Conservation (phyloP, 176 grass and related monocot genomes). For the Triticum aestivum region DNA sequence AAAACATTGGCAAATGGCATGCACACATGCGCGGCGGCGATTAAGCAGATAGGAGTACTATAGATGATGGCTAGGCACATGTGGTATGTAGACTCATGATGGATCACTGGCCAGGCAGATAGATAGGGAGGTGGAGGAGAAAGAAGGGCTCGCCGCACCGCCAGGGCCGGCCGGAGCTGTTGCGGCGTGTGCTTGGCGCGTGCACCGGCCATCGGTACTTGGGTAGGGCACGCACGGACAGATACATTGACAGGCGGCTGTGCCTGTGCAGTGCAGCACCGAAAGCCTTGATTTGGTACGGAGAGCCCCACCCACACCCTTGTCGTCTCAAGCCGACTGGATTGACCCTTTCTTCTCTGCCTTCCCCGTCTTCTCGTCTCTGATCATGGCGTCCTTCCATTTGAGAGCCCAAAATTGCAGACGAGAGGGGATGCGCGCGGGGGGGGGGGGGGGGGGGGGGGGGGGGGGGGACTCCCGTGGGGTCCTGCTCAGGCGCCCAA, state of each 20-base stretch:
- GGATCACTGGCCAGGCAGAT: too few relatives aligned
- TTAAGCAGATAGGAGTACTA: too few relatives aligned
- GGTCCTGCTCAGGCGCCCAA: neutral
- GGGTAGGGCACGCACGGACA: neutral
- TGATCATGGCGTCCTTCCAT: neutral
- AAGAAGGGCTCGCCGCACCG: neutral
- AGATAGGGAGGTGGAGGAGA: too few relatives aligned
- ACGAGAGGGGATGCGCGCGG: neutral
- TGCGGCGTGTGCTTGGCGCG: neutral
- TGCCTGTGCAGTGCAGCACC: neutral
- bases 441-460: too few relatives aligned
- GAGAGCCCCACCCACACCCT: neutral
- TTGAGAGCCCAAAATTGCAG: constrained; percentile 3
- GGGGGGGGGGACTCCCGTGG: too few relatives aligned
- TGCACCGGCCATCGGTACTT: neutral
- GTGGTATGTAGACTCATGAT: too few relatives aligned
- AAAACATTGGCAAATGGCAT: too few relatives aligned
- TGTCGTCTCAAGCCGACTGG: neutral
- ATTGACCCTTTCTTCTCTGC: neutral
- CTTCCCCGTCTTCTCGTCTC: too few relatives aligned
- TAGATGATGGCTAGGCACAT: too few relatives aligned
- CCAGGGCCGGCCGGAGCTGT: neutral
- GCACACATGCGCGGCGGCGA: too few relatives aligned
- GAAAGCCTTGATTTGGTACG: neutral
- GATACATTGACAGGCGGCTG: neutral